Evolutionary conservation across 2,329 filamentous ascomycete species (phyloP), one percentile per base, ranked within the genome.

Genomic region (Cercospora citrullina): DNA sequence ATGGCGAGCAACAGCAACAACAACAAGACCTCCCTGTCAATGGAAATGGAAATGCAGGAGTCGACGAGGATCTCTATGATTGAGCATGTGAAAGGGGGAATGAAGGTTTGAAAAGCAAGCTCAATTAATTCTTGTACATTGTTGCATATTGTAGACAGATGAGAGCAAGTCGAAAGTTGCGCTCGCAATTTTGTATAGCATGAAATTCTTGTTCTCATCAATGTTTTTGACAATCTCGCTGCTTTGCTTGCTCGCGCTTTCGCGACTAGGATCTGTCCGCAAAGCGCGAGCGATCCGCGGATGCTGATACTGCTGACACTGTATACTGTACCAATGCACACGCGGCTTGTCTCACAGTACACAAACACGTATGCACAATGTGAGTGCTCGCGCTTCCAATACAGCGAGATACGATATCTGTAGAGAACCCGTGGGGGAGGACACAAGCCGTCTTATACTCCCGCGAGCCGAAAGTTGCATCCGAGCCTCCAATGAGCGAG

Each of bases 21-120:
- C 28, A 12, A 36, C 55, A 59, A 31, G 55, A 59, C 31, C 55
- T 31, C 28, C 55, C 55, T 31, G 59, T 36, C 33, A 28, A 23
- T 23, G 59, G 33, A 1, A 79, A 80, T 66, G 79, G 75, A 23
- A 79, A 77, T 36, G 76, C 23, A 28, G 48, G 76, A 53, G 79
- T 80, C 31, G 76, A 75, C 4, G 77, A 80, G 71, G 82, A 83
- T 57, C 69, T 84, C 76, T 84, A 84, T 70, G 75, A 78, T 61
- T 79, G 53, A 64, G 48, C 48, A 28, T 55, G 48, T 55, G 48
- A 55, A 55, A 55, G 23, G 48, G 23, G 23, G n/a, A 26, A 14
- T 3, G 16, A 59, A 36, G 28, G 55, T 31, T 59, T 21, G 26
- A n/a, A 58, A 33, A 59, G 55, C 28, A 59, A 10, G 55, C 48